Evolutionary conservation across 2,329 filamentous ascomycete species (phyloP), one percentile per base, ranked within the genome.

Genomic region (Fusarium protoensiforme): DNA sequence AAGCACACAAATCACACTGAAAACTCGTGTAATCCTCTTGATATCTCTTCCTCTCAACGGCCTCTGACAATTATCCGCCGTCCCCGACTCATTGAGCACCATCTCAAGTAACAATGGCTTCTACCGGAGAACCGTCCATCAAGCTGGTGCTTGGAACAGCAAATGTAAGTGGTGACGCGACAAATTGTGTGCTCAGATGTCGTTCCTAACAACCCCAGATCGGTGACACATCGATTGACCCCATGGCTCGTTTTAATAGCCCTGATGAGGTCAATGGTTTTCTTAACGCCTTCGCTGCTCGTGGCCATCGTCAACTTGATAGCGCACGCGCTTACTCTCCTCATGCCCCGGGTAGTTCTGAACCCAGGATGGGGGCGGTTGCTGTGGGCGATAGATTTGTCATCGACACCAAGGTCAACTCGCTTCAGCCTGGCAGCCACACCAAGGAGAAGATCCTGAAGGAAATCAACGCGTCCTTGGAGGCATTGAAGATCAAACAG

Each of bases 331-430:
- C 64, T 18, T 84, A 84, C 70, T 75, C 79, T 0, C 73, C 75
- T 1, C 61, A 67, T 1, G 78, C 77, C 2, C 75, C 75, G 0
- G 76, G 75, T 7, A 75, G 68, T 2, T 78, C 77, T 0, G 83
- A 84, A 71, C 72, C 72, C 3, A 75, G 78, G 7, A 71, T 83
- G 2, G 83, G 78, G 0, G 72, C 64, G 6, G 78, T 68, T 33
- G 69, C 56, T 4, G 80, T 79, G 0, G 78, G 77, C 1, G 71
- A 78, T 6, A 67, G 72, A 4, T 82, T 84, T 60, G 64, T 46
- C 2, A 79, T 84, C n/a, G 78, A 83, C 63, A 83, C 81, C 18
- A 84, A 84, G 67, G 78, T 82, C n/a, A 27, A 48, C 7, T 78
- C 76, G 1, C 14, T 56, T n/a, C 13, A 67, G 8, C 75, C 77